A percentile compares a stretch with the other conserved stretches of the same genome.
Evolutionary conservation across 257 asterid genomes (phyloP).

Genomic region (Parsonsia alboflavescens): DNA sequence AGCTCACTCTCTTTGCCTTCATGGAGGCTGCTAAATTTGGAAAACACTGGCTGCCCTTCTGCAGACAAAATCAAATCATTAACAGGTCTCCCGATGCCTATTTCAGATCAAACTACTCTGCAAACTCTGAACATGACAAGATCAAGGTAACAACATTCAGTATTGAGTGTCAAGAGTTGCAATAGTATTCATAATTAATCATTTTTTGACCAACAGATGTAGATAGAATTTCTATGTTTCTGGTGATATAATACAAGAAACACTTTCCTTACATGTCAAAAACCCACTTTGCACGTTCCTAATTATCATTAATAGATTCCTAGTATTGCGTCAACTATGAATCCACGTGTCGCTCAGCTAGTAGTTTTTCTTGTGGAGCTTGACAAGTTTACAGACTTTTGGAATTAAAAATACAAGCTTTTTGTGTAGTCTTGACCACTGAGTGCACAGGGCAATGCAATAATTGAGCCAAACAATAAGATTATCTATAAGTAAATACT

Average conservation of each 20-base stretch:
- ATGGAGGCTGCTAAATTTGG: conserved; percentile 77
- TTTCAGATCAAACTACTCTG: conserved; percentile 32
- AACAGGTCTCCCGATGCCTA: conserved; percentile 59
- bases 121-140: conserved; percentile 15
- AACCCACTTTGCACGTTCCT: no score
- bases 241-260: no score
- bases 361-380: no score
- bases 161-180: background rate
- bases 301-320: no score
- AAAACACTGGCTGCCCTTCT: conserved; percentile 60
- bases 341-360: no score
- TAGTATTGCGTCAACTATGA: no score
- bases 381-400: no score
- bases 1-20: conserved; percentile 63
- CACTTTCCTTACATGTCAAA: no score
- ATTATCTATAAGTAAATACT: no score
- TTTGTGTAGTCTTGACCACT: background rate
- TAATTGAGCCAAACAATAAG: background rate
- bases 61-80: conserved; percentile 41
- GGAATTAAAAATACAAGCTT: background rate
- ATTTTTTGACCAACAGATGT: no score
- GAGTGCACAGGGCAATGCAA: background rate
- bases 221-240: no score
- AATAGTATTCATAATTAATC: background rate
- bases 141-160: conserved; percentile 40